Base-by-base conservation (phyloP, 2,329 filamentous ascomycete species). In the Tolypocladium sp. region DNA sequence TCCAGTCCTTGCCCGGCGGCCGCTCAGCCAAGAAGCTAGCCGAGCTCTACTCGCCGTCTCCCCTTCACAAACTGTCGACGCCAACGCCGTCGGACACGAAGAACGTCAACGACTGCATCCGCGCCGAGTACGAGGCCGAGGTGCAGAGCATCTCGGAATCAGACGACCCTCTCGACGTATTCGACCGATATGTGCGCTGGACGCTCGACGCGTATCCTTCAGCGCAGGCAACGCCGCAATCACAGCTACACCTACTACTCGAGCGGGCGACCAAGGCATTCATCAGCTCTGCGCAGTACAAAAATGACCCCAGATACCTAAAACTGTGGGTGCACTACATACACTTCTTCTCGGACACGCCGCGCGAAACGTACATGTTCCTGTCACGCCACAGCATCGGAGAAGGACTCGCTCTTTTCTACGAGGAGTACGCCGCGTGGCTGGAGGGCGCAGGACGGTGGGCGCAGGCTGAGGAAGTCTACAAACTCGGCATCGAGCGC, bases 141-240 rank as follows among this genome's bases (percentile, higher is more conserved):
- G 75, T 97, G 22, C 81, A 85, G 51, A 84, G 80, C 55, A 87
- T 95, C 56, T 83, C 85, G 63, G 94, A 99, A 71, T 91, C 90
- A 0, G 94, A 99, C 70, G 94, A 99, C 69, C 94, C 94, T 1
- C 85, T 99, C 55, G 94, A 97, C 68, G 84, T 97, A 62, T 99
- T 91, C 77, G 93, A 97, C 72, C 88, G 94, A 71, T 99, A 99
- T 71, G 91, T 97, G 60, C 91, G 91, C 75, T 99, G 94, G 94
- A 96, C 92, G 1, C 79, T 97, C 35, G 91, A 97, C 73, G 89
- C 93, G 57, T 99, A 97, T 72, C 93, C 94, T 2, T 93, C 92
- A 0, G 90, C 93, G 30, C 92, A 97, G 76, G 91, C 92, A 58
- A 96, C 92, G 37, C 83, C 91, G 1, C 86, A 95, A 68, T 96